Base-by-base conservation (phyloP, 495 filamentous ascomycete genomes). In the Tetracladium setigerum region DNA sequence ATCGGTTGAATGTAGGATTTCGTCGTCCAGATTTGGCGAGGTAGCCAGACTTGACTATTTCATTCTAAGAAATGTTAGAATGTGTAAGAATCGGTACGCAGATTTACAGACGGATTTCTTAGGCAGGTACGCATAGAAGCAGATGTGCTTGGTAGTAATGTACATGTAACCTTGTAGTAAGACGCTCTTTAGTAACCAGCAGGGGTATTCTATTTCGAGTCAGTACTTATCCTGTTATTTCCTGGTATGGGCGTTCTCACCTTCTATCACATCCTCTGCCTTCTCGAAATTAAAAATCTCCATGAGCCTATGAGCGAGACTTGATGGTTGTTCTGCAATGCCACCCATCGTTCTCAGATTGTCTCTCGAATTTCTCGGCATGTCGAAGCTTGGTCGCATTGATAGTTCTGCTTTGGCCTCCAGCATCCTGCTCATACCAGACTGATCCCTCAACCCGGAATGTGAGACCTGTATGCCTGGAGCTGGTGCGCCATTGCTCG, bases 121-220 rank as follows among this genome's bases (percentile, higher is more conserved):
- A 6, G 92, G 90, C 27, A 97, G 68, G 62, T 97, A 96, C 11
- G 94, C 89, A 61, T 96, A 97, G 63, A 98, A 98, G 57, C 90
- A 95, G 43, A 98, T 85, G 62, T 98, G 92, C 47, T 82, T 81
- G 44, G 84, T 74, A 0, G 94, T 97, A 59, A 98, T 87, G 69
- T 97, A 98, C 84, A 98, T 85, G 62, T 94, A 95, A 2, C 92
- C 92, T 58, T 95, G 87, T 12, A 97, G 74, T 9, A 97, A 72
- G 47, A 96, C 88, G 62, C 84, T 95, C 61, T 96, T 89, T 33
- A 98, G 68, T 27, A 96, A 69, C 76, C 89, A 95, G 68, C 92
- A 96, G 17, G 91, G 86, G 57, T 95, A 98, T 68, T 98, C 92
- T 79, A 63, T 22, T 19, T 30, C 55, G 14, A 54, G 22, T 62